Percentiles rank a stretch among this genome's conserved stretches.
phyloP scores from a whole-genome alignment of 345 rosid genomes.

The Eucalyptus cloeziana region DNA sequence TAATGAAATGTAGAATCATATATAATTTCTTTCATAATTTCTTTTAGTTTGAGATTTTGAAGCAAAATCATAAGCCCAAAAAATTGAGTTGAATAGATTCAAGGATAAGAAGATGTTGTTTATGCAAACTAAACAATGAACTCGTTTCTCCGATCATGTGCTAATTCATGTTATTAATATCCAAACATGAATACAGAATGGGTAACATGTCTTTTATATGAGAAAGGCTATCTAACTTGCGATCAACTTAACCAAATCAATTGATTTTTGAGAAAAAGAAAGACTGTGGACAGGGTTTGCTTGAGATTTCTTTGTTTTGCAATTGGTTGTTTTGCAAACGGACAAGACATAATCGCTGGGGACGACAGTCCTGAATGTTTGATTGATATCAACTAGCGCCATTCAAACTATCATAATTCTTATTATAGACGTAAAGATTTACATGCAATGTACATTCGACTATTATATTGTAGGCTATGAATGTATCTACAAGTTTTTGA shows the following conservation, averaged over 20 bases:
- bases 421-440: neutral
- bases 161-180: neutral
- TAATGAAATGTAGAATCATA: neutral
- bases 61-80: neutral
- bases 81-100: neutral
- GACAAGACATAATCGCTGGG: accelerated
- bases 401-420: neutral
- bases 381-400: neutral
- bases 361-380: neutral
- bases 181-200: neutral
- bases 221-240: neutral
- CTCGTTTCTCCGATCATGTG: neutral
- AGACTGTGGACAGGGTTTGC: neutral
- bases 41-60: neutral
- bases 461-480: neutral
- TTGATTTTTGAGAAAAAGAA: neutral
- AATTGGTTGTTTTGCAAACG: no score
- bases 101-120: neutral
- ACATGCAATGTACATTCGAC: neutral
- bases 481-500: neutral
- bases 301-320: neutral
- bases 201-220: neutral
- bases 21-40: neutral
- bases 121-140: neutral
- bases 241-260: neutral